A percentile compares a stretch with the other conserved stretches of the same genome.
These are phyloP conservation scores for Fistulinella cinereoalba DNA, from an alignment of 1,284 basidiomycete genomes.

Conservation along the genomic window DNA sequence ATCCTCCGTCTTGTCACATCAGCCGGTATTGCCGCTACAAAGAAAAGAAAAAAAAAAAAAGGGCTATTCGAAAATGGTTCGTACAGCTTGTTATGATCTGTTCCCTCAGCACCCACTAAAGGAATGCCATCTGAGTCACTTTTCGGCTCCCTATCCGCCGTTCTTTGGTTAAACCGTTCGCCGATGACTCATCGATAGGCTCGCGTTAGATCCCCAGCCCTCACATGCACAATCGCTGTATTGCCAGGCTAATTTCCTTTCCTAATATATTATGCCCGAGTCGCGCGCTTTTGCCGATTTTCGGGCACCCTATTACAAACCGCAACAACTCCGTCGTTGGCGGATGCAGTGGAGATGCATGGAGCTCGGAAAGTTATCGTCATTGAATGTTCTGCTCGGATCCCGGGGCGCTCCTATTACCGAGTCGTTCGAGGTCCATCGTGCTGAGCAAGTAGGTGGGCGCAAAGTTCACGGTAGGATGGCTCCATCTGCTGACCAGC, in stretches of 20 bases:
- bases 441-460: not conserved
- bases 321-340: constrained; percentile 24
- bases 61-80: not conserved
- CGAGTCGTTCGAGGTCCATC: not conserved
- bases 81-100: constrained; percentile 4
- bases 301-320: constrained; percentile 10
- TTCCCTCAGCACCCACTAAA: constrained; percentile 7
- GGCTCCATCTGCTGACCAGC: no score
- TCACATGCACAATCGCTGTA: constrained; percentile 7
- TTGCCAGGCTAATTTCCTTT: constrained; percentile 5
- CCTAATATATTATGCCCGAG: constrained; percentile 22
- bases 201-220: not conserved
- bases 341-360: constrained; percentile 27
- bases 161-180: not conserved
- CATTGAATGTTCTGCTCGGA: not conserved
- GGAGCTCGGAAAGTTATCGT: not conserved
- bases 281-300: constrained; percentile 9
- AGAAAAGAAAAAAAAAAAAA: not conserved
- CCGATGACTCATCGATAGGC: constrained; percentile 2
- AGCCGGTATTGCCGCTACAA: constrained; percentile 2
- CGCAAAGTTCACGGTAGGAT: no score
- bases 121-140: not conserved
- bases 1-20: constrained; percentile 2
- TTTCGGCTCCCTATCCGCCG: constrained; percentile 1
- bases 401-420: not conserved